Conservation (phyloP, 1,139 yeast species). For the Yarrowia galli region DNA sequence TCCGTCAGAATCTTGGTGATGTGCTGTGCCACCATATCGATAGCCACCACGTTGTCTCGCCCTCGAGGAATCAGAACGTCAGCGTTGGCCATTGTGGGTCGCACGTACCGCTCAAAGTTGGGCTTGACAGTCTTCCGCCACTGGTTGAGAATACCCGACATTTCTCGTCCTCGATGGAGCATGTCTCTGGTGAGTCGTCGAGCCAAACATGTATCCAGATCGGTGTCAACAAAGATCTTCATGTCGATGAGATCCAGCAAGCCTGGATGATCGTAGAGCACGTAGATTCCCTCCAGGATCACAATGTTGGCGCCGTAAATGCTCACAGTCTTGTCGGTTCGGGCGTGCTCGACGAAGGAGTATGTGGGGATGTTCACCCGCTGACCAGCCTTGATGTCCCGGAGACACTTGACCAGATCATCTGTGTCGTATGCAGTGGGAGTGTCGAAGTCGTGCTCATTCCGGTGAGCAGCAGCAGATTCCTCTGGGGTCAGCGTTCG, state of each 20-base stretch:
- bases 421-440: conserved; percentile 87
- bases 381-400: conserved; percentile 63
- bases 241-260: conserved; percentile 79
- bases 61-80: conserved; percentile 91
- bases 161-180: conserved; percentile 81
- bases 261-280: conserved; percentile 69
- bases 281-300: conserved; percentile 89
- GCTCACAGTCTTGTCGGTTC: conserved; percentile 72
- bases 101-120: conserved; percentile 76
- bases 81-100: conserved; percentile 81
- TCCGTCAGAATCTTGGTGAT: conserved; percentile 71
- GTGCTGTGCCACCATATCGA: conserved; percentile 78
- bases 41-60: conserved; percentile 80
- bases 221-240: conserved; percentile 92
- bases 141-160: conserved; percentile 80
- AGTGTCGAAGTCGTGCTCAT: conserved; percentile 82
- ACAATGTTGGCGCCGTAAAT: conserved; percentile 96
- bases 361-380: conserved; percentile 84
- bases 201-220: conserved; percentile 88
- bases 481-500: conserved; percentile 71
- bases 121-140: conserved; percentile 95
- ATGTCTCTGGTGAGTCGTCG: conserved; percentile 88
- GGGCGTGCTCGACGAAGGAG: conserved; percentile 75
- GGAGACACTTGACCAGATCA: conserved; percentile 66
- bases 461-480: conserved; percentile 65